Conservation (phyloP, 1,284 basidiomycete species). For the Irpex sp. region DNA sequence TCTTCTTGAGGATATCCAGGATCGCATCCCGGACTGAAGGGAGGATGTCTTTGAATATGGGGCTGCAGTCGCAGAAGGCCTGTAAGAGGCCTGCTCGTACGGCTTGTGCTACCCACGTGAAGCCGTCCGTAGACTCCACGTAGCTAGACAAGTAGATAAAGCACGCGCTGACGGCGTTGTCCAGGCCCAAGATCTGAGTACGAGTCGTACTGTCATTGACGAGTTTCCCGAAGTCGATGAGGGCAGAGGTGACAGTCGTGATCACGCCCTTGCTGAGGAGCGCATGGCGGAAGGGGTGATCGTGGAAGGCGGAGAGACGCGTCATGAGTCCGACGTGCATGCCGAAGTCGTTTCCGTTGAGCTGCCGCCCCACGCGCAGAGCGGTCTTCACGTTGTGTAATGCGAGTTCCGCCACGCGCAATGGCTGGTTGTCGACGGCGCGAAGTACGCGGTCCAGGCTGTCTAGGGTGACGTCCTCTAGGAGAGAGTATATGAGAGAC, state of each 20-base stretch:
- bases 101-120: constrained; percentile 33
- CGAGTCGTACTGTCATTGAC: constrained; percentile 16
- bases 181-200: constrained; percentile 12
- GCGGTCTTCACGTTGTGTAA: constrained; percentile 23
- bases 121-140: constrained; percentile 35
- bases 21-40: constrained; percentile 20
- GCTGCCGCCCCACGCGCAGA: not conserved
- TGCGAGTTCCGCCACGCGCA: constrained; percentile 27
- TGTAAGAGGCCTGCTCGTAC: constrained; percentile 31
- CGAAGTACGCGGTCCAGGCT: constrained; percentile 28
- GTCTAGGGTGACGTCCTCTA: constrained; percentile 18
- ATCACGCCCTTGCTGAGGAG: constrained; percentile 32
- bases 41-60: constrained; percentile 23
- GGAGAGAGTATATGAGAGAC: constrained; percentile 18
- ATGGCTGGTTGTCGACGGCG: constrained; percentile 22
- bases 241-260: constrained; percentile 26
- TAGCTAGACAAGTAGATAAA: constrained; percentile 33
- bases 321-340: constrained; percentile 32
- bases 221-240: constrained; percentile 23
- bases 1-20: constrained; percentile 23
- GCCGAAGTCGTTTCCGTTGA: not conserved
- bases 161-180: constrained; percentile 26
- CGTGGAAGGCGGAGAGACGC: constrained; percentile 11
- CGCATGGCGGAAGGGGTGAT: constrained; percentile 29
- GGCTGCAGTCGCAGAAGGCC: constrained; percentile 30